Evolutionary conservation across 2,329 filamentous ascomycete species (phyloP).

Genomic region (Ophiostoma ips): DNA sequence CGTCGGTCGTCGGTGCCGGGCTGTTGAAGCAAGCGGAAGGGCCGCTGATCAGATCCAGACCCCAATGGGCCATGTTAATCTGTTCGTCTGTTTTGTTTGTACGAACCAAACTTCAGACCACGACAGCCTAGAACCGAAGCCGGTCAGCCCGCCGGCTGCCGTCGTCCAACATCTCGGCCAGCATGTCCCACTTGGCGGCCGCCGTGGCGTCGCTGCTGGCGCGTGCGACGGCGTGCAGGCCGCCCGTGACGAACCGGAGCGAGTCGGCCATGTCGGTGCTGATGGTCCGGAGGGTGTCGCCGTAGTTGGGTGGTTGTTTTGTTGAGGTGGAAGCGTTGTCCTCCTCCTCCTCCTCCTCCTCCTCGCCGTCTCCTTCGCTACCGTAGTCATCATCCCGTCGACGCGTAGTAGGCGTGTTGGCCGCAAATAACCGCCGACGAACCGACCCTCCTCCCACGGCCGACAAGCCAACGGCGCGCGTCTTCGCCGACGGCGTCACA

Average conservation of each 20-base stretch:
- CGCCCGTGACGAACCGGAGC: slow-evolving; percentile 56
- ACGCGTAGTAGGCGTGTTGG: slow-evolving; percentile 14
- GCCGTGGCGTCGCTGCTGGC: slow-evolving; percentile 48
- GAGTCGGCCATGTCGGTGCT: slow-evolving; percentile 50
- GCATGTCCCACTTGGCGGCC: slow-evolving; percentile 55
- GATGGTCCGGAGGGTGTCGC: slow-evolving; percentile 40
- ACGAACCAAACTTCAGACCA: not conserved
- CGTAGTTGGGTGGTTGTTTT: slow-evolving; percentile 24
- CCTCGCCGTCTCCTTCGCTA: not conserved
- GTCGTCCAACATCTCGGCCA: slow-evolving; percentile 66
- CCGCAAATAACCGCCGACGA: not conserved
- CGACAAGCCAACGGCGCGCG: slow-evolving; percentile 3
- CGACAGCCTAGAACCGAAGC: not conserved
- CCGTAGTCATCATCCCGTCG: not conserved
- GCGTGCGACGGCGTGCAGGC: slow-evolving; percentile 60
- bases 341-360: slow-evolving; percentile 16
- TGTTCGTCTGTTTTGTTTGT: not conserved
- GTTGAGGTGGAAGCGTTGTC: slow-evolving; percentile 14
- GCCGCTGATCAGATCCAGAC: slow-evolving; percentile 4
- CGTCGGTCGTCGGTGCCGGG: too few relatives aligned
- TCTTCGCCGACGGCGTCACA: slow-evolving; percentile 9
- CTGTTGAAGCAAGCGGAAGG: not conserved
- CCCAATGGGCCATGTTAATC: not conserved
- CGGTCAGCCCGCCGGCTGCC: not conserved
- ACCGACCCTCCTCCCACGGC: slow-evolving; percentile 11